phyloP scores from a whole-genome alignment of 2,329 filamentous ascomycete genomes.

The Didymella exigua region DNA sequence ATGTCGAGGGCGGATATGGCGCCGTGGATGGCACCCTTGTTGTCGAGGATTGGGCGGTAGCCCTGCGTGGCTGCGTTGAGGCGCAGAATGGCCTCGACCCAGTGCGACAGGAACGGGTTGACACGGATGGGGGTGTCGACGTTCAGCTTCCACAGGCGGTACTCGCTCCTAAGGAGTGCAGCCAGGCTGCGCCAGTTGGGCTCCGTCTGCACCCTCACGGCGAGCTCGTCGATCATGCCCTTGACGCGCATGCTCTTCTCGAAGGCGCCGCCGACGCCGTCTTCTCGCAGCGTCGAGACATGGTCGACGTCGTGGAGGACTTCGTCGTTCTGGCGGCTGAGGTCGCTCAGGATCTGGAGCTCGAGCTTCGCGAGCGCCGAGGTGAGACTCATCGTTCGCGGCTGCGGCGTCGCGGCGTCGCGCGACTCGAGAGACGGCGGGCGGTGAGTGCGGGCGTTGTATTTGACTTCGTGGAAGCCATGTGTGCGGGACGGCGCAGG shows the following conservation, averaged over 20 bases:
- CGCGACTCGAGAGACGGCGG: constrained; percentile 22
- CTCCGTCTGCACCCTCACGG: constrained; percentile 21
- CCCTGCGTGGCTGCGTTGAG: constrained; percentile 9
- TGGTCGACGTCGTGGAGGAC: constrained; percentile 21
- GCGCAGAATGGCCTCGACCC: constrained; percentile 45
- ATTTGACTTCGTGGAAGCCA: constrained; percentile 24
- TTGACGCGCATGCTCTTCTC: constrained; percentile 40
- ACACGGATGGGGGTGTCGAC: constrained; percentile 35
- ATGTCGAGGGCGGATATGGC: constrained; percentile 25
- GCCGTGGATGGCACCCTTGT: neutral
- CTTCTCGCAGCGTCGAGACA: constrained; percentile 4
- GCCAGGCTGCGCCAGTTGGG: constrained; percentile 34
- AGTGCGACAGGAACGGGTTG: constrained; percentile 50
- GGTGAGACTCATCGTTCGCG: constrained; percentile 36
- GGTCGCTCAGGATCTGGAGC: constrained; percentile 30
- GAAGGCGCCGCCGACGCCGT: constrained; percentile 27
- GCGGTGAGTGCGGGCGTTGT: constrained; percentile 12
- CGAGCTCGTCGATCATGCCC: constrained; percentile 40
- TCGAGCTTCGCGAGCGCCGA: constrained; percentile 33
- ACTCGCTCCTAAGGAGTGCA: constrained; percentile 45
- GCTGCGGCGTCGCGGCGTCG: constrained; percentile 26
- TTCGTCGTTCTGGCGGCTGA: constrained; percentile 20
- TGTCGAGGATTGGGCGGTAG: neutral
- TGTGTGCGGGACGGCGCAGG: constrained; percentile 21
- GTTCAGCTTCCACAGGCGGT: constrained; percentile 42